Evolutionary conservation across 768 basidiomycete species (phyloP).

Genomic region (Boletus speciosus): DNA sequence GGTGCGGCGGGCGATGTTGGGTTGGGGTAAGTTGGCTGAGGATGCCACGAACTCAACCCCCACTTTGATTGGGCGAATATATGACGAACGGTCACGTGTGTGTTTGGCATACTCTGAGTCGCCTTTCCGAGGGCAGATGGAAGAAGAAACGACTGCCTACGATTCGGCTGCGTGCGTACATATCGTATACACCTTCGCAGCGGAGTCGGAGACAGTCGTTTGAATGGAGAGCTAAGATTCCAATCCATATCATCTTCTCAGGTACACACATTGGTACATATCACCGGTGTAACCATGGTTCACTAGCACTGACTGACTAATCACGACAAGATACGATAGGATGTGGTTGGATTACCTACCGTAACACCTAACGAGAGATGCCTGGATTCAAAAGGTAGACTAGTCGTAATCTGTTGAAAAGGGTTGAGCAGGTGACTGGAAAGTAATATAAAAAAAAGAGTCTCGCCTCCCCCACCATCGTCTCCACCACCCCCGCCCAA

Average conservation of each 20-base stretch:
- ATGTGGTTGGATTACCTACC: conserved; percentile 3
- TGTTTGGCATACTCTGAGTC: conserved; percentile 4
- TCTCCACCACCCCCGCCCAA: conserved; percentile 66
- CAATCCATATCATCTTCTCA: not conserved
- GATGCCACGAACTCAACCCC: not conserved
- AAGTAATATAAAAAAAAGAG: not conserved
- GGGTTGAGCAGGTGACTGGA: not conserved
- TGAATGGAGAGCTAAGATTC: not conserved
- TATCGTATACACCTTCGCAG: not conserved
- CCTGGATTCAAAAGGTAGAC: not conserved
- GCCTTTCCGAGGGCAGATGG: not conserved
- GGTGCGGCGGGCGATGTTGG: conserved; percentile 8
- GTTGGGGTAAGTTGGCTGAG: not conserved
- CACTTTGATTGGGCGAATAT: not conserved
- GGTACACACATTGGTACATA: not conserved
- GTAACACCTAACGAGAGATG: not conserved
- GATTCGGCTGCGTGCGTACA: not conserved
- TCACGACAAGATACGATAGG: not conserved
- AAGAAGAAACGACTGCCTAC: not conserved
- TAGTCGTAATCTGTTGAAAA: conserved; percentile 27
- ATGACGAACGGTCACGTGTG: conserved; percentile 19
- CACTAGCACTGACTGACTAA: not conserved
- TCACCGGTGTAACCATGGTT: not conserved
- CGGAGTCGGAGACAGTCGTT: not conserved
- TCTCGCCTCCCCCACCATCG: conserved; percentile 57